Evolutionary conservation across 202 grass and related monocot species (phyloP), one percentile per base, ranked within the genome.

Genomic region (Setaria italica): DNA sequence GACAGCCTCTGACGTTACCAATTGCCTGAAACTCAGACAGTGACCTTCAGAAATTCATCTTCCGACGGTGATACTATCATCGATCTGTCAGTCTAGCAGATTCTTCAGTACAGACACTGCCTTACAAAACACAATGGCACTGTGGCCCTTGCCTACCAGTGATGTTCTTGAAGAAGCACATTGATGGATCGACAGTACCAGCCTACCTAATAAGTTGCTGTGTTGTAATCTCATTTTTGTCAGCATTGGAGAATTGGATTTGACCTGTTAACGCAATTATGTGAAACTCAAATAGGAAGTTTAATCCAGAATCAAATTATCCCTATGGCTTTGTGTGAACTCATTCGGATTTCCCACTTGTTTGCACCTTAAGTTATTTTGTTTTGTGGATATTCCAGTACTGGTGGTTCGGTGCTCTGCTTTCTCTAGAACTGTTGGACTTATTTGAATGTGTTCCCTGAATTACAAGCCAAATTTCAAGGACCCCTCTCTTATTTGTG

Each of bases 91-190:
- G 69, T 50, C 46, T 17, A 72, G 2, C 47, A 51, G 70, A 50
- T 66, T 35, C 46, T 49, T 80, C 34, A 1, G 47, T 33, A 7
- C 9, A 50, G 16, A 53, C 77, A 67, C 10, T 49, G 17, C 29
- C 45, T 67, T 51, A 0, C 47, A 53, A 20, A 55, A 1, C 7
- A 12, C 72, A 53, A 9, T n/a, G 46, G 46, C 13, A 55, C 32
- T 35, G 16, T 20, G 49, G 49, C 49, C 32, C 33, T 39, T 4
- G 9, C 49, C 15, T 39, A 75, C 49, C 50, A 20, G 50, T 2
- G 7, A 54, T 17, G 19, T n/a, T 55, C 72, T 74, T 77, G 13
- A 32, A 78, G n/a, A 78, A 30, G 76, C 58, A 48, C 76, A 34
- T 32, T 79, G 78, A 68, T 80, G 63, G 62, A 55, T 78, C 46